Base-by-base conservation (phyloP, 768 basidiomycete species). In the Mrakia gelida region DNA sequence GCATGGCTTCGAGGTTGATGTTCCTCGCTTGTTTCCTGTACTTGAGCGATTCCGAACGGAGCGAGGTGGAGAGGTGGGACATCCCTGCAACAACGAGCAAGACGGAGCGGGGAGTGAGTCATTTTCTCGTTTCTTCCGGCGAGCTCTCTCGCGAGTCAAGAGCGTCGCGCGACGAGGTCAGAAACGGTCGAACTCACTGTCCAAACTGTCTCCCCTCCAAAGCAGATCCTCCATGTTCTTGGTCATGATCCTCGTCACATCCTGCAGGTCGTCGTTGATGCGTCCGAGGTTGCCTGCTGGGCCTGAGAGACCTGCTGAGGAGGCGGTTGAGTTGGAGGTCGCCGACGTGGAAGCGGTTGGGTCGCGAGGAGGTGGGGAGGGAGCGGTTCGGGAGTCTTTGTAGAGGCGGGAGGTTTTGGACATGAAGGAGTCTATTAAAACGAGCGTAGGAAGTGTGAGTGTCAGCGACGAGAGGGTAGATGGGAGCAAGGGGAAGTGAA, bases 161-260 rank as follows among this genome's bases (percentile, higher is more conserved):
- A 26, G 7, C 30, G 63, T 28, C 63, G 63, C 13, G 54, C 38
- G 38, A 38, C 38, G 38, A 8, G 38, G 8, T 8, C 3, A 38
- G 38, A 38, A 38, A 38, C 86, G 21, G 26, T 23, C 23, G 18
- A 18, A 81, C 92, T 81, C 82, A 96, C 97, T 88, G 85, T 99
- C 97, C 78, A 99, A 88, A 43, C 94, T 96, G 84, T 99, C 97
- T 38, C 97, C 97, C 84, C 97, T 88, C 97, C 96, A 98, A 71
- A 99, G 86, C 73, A 99, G 86, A 85, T 99, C 97, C 85, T 99
- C 97, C 96, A 99, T 99, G 83, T 99, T 98, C 87, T 99, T 98
- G 13, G 97, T 98, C 97, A 99, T 98, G 85, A 99, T 98, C 80
- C 94, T 88, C 71, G 97, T 98, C 79, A 99, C 97, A 82, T 99